Evolutionary conservation across 2,329 filamentous ascomycete species (phyloP), one percentile per base, ranked within the genome.

Genomic region (Balansia obtecta): DNA sequence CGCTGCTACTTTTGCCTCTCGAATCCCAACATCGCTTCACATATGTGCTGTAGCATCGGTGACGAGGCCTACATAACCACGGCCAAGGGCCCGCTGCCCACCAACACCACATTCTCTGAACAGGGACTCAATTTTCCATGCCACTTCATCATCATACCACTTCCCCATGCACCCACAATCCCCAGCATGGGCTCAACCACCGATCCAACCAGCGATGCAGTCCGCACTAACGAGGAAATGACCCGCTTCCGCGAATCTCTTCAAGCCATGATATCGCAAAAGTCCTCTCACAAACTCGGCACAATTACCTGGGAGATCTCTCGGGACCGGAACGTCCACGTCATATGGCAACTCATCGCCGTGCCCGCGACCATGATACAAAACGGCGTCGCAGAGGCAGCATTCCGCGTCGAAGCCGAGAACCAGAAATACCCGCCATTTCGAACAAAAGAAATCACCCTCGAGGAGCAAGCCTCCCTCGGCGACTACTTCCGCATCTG

Each of bases 1-100:
- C 78, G 85, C 60, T 98, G 93, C 69, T 98, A 93, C 73, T 97
- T 98, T 71, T 98, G 93, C 63, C 76, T 98, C 11, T 90, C 88
- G 6, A 96, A 95, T 65, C 81, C 86, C 6, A 85, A 85, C 53
- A 73, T 93, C 43, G 85, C 86, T 48, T 85, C 84, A 1, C 91
- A 98, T 68, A 85, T 98, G 67, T 85, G 96, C 60, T 85, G 86
- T 56, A 89, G 86, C 27, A 91, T 98, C 55, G 93, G 87, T 49
- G 83, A 89, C 16, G 86, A 95, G 53, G 77, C 82, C 49, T 97
- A 97, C 65, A 69, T 97, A 50, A 95, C 93, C 30, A 93, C 86
- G 22, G 88, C 93, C 52, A 96, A 95, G 65, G 93, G 93, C 0
- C 90, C 93, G 5, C 74, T 98, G 1, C 83, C 87, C 1, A 85